phyloP scores from a whole-genome alignment of 345 rosid species.

The Eucalyptus decipiens region DNA sequence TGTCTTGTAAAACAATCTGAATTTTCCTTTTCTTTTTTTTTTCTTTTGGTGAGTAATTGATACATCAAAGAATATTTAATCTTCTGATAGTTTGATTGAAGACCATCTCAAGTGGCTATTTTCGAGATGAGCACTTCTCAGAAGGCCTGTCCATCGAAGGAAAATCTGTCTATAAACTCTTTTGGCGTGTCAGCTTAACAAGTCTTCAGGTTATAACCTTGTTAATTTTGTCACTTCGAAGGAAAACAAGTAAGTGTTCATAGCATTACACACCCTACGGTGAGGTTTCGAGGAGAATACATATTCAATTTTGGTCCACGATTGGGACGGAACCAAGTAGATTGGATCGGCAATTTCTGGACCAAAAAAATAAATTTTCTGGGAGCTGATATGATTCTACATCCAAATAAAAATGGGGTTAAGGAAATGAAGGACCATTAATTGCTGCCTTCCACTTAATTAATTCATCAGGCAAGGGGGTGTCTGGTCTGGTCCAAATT shows the following conservation, averaged over 20 bases:
- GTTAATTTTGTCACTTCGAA: not conserved
- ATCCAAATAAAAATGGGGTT: not conserved
- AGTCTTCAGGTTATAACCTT: not conserved
- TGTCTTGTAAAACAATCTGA: not conserved
- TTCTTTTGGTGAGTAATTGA: not conserved
- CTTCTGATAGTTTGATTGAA: not conserved
- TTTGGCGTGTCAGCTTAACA: not conserved
- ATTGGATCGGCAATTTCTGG: not conserved
- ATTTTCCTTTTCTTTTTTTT: not conserved
- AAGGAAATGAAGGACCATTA: not conserved
- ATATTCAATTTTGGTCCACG: not conserved
- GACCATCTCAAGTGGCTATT: not conserved
- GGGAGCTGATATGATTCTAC: not conserved
- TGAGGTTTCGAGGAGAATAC: not conserved
- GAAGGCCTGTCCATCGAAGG: not conserved
- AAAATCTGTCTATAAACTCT: not conserved
- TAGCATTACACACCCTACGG: not conserved
- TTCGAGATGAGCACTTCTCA: not conserved
- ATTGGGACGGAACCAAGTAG: not conserved
- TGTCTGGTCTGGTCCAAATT: not conserved
- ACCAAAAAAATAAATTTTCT: not conserved
- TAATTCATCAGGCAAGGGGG: not conserved
- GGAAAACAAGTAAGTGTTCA: not conserved
- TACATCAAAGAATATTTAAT: not conserved
- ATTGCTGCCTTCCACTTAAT: not conserved